Percentiles rank a stretch among this genome's conserved stretches.
These are phyloP conservation scores for Elongisporangium anandrum DNA, from an alignment of 352 stramenopile genomes.

Conservation along the genomic window DNA sequence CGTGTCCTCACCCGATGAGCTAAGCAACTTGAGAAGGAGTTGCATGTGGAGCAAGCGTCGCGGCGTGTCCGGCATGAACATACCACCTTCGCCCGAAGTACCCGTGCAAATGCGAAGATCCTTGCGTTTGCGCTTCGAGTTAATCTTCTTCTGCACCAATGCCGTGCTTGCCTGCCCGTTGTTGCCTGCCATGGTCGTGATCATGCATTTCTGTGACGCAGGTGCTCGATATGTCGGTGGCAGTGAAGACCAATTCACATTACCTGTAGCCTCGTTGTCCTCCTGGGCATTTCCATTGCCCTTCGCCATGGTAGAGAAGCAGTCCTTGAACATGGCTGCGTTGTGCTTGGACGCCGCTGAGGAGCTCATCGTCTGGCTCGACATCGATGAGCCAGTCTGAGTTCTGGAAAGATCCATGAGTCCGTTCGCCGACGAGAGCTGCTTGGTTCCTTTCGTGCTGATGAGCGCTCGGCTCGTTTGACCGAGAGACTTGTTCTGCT, in stretches of 20 bases:
- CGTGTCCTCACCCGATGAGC: conserved; percentile 38
- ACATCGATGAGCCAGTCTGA: conserved; percentile 9
- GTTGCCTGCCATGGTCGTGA: conserved; percentile 1
- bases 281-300: conserved; percentile 58
- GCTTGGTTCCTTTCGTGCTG: conserved; percentile 27
- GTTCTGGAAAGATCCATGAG: conserved; percentile 1
- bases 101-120: conserved; percentile 77
- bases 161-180: conserved; percentile 1
- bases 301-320: conserved; percentile 1
- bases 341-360: conserved; percentile 10
- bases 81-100: conserved; percentile 27
- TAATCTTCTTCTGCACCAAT: conserved; percentile 40
- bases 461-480: conserved; percentile 14
- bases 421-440: conserved; percentile 2
- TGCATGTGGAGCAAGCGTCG: conserved; percentile 75
- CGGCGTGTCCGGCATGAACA: conserved; percentile 77
- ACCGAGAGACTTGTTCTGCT: conserved; percentile 70
- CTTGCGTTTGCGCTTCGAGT: conserved; percentile 79
- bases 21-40: conserved; percentile 72
- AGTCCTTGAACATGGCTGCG: conserved; percentile 17
- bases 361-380: conserved; percentile 25
- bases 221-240: not conserved
- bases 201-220: conserved; percentile 14
- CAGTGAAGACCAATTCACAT: not conserved
- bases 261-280: conserved; percentile 12